phyloP scores from a whole-genome alignment of 2,329 filamentous ascomycete species.

The Trichoderma sp. region DNA sequence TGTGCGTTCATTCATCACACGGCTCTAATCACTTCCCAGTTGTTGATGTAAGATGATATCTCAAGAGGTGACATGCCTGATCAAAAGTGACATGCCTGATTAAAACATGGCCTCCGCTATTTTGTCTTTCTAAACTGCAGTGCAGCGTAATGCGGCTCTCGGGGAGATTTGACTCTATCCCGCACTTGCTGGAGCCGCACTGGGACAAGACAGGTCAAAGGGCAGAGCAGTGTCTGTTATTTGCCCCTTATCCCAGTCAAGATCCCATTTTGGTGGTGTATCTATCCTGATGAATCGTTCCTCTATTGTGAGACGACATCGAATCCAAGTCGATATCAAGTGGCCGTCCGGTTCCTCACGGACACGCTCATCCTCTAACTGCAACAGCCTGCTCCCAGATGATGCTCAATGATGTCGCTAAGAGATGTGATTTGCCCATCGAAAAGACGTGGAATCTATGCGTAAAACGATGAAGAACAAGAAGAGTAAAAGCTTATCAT shows the following conservation, averaged over 20 bases:
- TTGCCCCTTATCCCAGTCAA: not conserved
- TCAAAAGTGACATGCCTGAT: not conserved
- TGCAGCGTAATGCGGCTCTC: not conserved
- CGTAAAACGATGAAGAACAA: not conserved
- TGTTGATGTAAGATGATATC: not conserved
- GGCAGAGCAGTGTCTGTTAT: not conserved
- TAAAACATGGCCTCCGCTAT: not conserved
- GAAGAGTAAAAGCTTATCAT: not conserved
- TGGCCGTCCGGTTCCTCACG: not conserved
- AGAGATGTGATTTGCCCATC: not conserved
- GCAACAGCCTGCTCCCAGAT: not conserved
- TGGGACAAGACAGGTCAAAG: not conserved
- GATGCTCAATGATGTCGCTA: not conserved
- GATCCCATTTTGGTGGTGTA: not conserved
- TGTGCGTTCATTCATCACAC: not conserved
- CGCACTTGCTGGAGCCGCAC: not conserved
- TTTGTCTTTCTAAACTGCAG: not conserved
- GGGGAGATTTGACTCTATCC: not conserved
- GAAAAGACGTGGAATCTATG: not conserved
- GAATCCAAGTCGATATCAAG: not conserved
- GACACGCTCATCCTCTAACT: not conserved
- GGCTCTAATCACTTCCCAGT: not conserved
- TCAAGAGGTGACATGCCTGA: not conserved
- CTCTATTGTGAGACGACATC: not conserved
- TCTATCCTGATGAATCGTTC: not conserved